Evolutionary conservation across 2,329 filamentous ascomycete genomes (phyloP).

Genomic region (Hypoxylon sp.): DNA sequence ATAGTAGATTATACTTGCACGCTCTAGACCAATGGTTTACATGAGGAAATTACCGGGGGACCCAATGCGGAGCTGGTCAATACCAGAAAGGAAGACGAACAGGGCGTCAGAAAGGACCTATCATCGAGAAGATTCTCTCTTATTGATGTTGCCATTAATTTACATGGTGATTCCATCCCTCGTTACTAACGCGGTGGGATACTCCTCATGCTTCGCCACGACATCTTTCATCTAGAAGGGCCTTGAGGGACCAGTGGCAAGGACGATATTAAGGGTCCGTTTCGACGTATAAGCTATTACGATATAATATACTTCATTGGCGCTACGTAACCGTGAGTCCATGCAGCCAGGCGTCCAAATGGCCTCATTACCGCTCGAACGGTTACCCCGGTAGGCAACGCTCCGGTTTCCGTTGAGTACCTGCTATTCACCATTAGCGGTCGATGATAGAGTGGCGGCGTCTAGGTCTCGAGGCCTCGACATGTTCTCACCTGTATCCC

Average conservation of each 20-base stretch:
- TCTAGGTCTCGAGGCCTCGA: neutral
- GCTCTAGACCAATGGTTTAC: constrained; percentile 28
- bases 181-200: constrained; percentile 34
- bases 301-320: constrained; percentile 20
- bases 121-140: constrained; percentile 5
- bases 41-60: constrained; percentile 27
- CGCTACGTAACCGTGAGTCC: constrained; percentile 25
- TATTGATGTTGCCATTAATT: constrained; percentile 29
- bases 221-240: constrained; percentile 5
- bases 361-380: constrained; percentile 7
- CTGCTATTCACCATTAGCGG: neutral
- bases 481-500: neutral
- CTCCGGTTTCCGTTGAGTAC: neutral
- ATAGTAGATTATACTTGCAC: constrained; percentile 14
- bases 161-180: constrained; percentile 25
- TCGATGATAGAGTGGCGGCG: neutral
- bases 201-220: constrained; percentile 19
- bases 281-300: constrained; percentile 7
- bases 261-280: constrained; percentile 17
- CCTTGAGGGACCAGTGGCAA: constrained; percentile 14
- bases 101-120: constrained; percentile 14
- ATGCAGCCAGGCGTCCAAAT: constrained; percentile 6
- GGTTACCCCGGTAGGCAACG: neutral
- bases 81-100: constrained; percentile 11
- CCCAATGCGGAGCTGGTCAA: constrained; percentile 8